Base-by-base conservation (phyloP, 2,329 filamentous ascomycete genomes). In the Paraphaeosphaeria sporulosa region DNA sequence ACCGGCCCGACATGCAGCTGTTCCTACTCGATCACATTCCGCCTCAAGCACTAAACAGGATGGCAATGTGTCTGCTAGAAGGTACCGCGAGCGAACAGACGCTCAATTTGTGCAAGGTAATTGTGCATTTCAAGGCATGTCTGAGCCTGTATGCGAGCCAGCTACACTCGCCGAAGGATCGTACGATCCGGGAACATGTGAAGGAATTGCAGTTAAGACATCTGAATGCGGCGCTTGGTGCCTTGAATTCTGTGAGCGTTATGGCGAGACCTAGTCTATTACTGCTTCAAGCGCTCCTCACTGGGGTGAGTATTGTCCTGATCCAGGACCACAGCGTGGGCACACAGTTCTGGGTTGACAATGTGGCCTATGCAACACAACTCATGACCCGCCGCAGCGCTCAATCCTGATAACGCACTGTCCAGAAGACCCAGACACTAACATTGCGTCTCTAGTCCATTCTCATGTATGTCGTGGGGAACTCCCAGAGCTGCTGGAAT, bases 401-500 rank as follows among this genome's bases (percentile, higher is more conserved):
- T 40, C 17, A 8, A 32, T 17, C 36, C 36, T n/a, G 36, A 17
- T 40, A 32, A 7, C 13, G 36, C 17, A 40, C 3, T 5, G 7
- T 6, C 13, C 36, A 40, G 36, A 40, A n/a, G 4, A 2, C 3
- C 30, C 25, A 27, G 25, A 27, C 17, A n/a, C 25, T 42, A 25
- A 47, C 15, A 6, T 19, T 6, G 36, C 4, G 12, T n/a, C 27
- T 50, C 19, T 52, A 73, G 68, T 69, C 70, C 36, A 66, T 72
- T 43, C 64, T 75, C 50, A 71, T 75, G 68, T 72, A 76, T 48
- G 71, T 75, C 13, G 66, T 75, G 8, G 74, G 74, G 2, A 75
- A 76, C n/a, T 69, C 73, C 2, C 64, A 64, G 15, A 70, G 64
- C 23, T 75, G 72, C 44, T 76, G 72, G 73, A 67, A 67, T 19